These are phyloP conservation scores for Inonotus hispidus DNA, from an alignment of 1,284 basidiomycete species.

Conservation along the genomic window DNA sequence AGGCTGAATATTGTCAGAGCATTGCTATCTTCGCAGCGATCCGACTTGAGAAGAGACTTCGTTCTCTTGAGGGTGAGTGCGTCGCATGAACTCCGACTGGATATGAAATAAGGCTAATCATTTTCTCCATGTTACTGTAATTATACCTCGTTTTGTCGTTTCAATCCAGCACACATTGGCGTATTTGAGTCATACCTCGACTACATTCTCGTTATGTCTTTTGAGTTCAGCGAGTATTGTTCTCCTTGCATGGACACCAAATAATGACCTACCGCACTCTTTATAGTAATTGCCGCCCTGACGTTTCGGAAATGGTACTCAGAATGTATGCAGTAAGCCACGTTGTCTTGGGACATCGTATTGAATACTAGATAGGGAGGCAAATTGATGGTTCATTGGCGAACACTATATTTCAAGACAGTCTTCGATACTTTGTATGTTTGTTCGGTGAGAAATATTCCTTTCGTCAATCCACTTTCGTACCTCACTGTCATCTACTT, in stretches of 20 bases:
- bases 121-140: neutral
- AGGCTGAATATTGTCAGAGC: neutral
- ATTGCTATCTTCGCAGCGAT: neutral
- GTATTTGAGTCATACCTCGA: neutral
- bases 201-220: constrained; percentile 7
- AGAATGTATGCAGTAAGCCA: neutral
- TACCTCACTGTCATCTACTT: neutral
- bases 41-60: constrained; percentile 1
- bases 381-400: neutral
- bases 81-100: too few species aligned
- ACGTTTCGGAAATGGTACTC: constrained; percentile 1
- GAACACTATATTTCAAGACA: constrained; percentile 7
- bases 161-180: neutral
- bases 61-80: constrained; percentile 8
- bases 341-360: neutral
- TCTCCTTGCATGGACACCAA: neutral
- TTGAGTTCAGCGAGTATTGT: neutral
- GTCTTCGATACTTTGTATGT: constrained; percentile 7
- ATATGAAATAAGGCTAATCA: neutral
- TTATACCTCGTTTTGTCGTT: neutral
- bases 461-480: neutral
- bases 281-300: constrained; percentile 2
- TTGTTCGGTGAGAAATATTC: neutral
- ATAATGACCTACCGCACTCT: neutral
- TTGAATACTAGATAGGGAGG: neutral